Evolutionary conservation across 1,139 yeast species (phyloP), one percentile per base, ranked within the genome.

Genomic region (Candida buenavistaensis): DNA sequence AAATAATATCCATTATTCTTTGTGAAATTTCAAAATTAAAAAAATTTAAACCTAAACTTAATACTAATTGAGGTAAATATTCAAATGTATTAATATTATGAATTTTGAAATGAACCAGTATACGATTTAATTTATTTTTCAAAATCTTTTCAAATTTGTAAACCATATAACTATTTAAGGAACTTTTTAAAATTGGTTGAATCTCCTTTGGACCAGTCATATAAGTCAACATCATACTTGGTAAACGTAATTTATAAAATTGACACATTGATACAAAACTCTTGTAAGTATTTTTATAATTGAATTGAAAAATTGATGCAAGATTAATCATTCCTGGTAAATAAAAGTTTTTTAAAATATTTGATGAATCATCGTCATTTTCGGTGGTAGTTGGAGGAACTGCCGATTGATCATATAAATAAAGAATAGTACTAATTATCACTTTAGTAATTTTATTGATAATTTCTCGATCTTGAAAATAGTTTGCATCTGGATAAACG

Each of bases 1-100:
- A 53, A 50, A 68, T 69, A 6, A 80, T 63, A 50, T 82, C 89
- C 43, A 83, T 50, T 6, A 81, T 29, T 30, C 51, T 56, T 49
- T 45, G 41, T 26, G 57, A 40, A 52, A 55, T 37, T 55, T 68
- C 47, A 34, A 54, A 55, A 33, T 46, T 50, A 12, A 59, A 45
- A 9, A 51, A 39, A 33, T 55, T 49, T 4, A 55, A 41, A 16
- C 59, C 50, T 13, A 58, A 36, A 3, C 56, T 44, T 11, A 54
- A 26, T 0, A 55, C 30, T 19, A 57, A 39, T 15, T 39, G 40
- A 2, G 65, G 59, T 6, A 59, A 38, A 32, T 50, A 62, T 5
- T 58, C 63, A 15, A 48, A 33, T 3, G 57, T 72, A 1, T 54
- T 39, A 22, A 80, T 44, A 7, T 59, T 58, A 17, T 69, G 52